Percentiles rank a stretch among this genome's conserved stretches.
phyloP scores from a whole-genome alignment of 2,329 filamentous ascomycete genomes.

The Claviceps maximensis region DNA sequence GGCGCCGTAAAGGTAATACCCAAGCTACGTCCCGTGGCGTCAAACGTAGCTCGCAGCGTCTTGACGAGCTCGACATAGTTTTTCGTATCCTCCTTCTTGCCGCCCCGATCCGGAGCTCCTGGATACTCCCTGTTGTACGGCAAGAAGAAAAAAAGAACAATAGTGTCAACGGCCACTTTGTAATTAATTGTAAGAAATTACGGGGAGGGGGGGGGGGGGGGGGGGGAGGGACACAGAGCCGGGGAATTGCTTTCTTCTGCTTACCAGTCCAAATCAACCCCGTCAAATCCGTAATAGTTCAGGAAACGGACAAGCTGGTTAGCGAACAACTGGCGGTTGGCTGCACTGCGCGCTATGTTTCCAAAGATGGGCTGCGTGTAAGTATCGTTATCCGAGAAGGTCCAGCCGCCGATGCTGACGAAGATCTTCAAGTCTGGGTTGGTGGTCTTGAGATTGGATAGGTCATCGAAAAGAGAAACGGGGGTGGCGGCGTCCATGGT shows the following conservation, averaged over 20 bases:
- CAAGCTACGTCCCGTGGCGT: conserved; percentile 6
- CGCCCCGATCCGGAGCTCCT: conserved; percentile 12
- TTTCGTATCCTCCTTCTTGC: conserved; percentile 9
- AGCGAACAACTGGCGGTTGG: conserved; percentile 20
- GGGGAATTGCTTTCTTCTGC: no score
- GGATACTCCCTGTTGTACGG: conserved; percentile 5
- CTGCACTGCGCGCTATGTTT: conserved; percentile 14
- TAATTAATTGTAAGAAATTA: not conserved
- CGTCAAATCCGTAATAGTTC: conserved; percentile 26
- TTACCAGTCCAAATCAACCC: conserved; percentile 25
- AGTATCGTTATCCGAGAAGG: conserved; percentile 17
- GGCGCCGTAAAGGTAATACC: conserved; percentile 14
- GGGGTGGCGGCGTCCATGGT: conserved; percentile 11
- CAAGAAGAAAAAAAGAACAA: no score
- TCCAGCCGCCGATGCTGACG: conserved; percentile 23
- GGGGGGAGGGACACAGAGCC: no score
- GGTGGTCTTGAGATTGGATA: conserved; percentile 9
- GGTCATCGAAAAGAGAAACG: not conserved
- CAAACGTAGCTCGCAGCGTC: conserved; percentile 8
- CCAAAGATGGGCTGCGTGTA: conserved; percentile 14
- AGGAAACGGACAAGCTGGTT: conserved; percentile 25
- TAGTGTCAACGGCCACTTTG: not conserved
- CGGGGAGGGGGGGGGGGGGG: no score
- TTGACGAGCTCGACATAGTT: conserved; percentile 14
- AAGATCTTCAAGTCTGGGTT: conserved; percentile 16